Evolutionary conservation across 495 filamentous ascomycete genomes (phyloP).

Genomic region (Aspergillus sclerotiicarbonarius): DNA sequence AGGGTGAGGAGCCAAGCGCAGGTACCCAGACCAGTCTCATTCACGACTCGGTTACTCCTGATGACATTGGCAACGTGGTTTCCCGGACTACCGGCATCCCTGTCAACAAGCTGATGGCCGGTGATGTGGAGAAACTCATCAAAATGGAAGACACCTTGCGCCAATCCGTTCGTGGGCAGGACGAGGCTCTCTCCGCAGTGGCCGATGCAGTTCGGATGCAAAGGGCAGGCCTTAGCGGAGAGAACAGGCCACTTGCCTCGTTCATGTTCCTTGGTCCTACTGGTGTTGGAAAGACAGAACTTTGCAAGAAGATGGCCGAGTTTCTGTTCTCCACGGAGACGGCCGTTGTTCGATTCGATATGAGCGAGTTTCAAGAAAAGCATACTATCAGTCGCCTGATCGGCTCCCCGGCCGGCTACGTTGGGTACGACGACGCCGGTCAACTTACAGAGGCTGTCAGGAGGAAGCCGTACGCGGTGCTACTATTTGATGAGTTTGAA

Average conservation of each 20-base stretch:
- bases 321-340: conserved; percentile 91
- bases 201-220: conserved; percentile 94
- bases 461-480: conserved; percentile 91
- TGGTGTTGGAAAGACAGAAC: conserved; percentile 94
- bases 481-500: conserved; percentile 96
- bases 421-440: conserved; percentile 95
- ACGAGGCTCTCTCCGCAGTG: conserved; percentile 87
- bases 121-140: conserved; percentile 87
- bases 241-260: conserved; percentile 85
- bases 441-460: conserved; percentile 95
- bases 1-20: conserved; percentile 51
- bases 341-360: conserved; percentile 92
- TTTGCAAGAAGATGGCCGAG: conserved; percentile 91
- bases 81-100: conserved; percentile 91
- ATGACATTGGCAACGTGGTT: conserved; percentile 92
- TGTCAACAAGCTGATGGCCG: conserved; percentile 82
- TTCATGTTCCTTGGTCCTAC: conserved; percentile 99
- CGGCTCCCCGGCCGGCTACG: conserved; percentile 87
- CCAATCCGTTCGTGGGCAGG: conserved; percentile 84
- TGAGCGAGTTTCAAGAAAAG: conserved; percentile 97
- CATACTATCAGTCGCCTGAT: conserved; percentile 93
- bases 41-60: conserved; percentile 88
- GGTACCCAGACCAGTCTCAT: conserved; percentile 59
- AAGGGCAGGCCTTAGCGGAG: conserved; percentile 83
- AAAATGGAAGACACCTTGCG: conserved; percentile 92